A percentile compares a stretch with the other conserved stretches of the same genome.
phyloP scores from a whole-genome alignment of 2,329 filamentous ascomycete species.

The Colletotrichum cordylinicola region DNA sequence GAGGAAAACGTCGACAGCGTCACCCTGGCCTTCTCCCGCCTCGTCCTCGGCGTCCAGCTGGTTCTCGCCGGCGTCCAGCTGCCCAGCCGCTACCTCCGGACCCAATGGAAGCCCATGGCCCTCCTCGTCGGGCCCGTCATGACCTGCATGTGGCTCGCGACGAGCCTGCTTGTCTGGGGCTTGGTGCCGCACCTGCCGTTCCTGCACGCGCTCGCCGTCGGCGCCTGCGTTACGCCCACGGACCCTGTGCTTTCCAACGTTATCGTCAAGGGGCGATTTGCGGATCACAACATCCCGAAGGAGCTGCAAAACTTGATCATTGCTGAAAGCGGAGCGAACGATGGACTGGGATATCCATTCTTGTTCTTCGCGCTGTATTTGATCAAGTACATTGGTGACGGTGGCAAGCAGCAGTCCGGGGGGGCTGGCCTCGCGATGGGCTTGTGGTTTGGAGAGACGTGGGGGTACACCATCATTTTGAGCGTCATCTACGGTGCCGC shows the following conservation, averaged over 20 bases:
- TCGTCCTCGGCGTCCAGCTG: conserved; percentile 89
- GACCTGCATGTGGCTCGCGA: conserved; percentile 84
- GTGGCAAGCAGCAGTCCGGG: conserved; percentile 58
- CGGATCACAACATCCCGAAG: conserved; percentile 86
- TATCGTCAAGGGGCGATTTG: conserved; percentile 93
- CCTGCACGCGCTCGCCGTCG: conserved; percentile 80
- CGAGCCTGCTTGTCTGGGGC: conserved; percentile 79
- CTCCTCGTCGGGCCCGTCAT: conserved; percentile 84
- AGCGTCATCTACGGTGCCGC: conserved; percentile 78
- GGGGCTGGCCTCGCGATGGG: conserved; percentile 73
- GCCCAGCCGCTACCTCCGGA: conserved; percentile 79
- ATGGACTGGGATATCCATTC: conserved; percentile 89
- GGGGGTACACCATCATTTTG: conserved; percentile 82
- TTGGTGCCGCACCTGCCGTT: conserved; percentile 75
- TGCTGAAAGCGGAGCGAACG: conserved; percentile 86
- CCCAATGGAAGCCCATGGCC: conserved; percentile 78
- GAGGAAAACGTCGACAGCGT: conserved; percentile 70
- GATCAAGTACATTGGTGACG: conserved; percentile 74
- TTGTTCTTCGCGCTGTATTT: conserved; percentile 85
- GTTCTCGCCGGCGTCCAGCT: conserved; percentile 89
- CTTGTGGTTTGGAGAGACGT: conserved; percentile 85
- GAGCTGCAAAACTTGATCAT: conserved; percentile 82
- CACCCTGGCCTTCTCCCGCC: conserved; percentile 80
- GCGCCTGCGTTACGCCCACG: conserved; percentile 89
- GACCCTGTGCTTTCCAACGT: conserved; percentile 88